Conservation (phyloP, 106 monocot genomes). For the Allium fistulosum region DNA sequence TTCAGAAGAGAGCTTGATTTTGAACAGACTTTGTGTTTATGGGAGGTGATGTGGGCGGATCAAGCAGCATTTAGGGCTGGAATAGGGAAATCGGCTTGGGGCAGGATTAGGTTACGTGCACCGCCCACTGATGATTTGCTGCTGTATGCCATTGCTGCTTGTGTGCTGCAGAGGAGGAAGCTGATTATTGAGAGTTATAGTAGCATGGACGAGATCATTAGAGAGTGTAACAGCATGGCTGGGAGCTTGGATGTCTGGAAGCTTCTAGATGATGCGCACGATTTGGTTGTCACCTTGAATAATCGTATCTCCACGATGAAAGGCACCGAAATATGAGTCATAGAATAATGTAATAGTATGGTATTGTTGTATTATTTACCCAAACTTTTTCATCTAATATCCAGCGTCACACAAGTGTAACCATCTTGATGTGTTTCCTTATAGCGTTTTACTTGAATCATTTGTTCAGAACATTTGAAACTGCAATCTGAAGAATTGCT, state of each 20-base stretch:
- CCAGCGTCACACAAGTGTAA: background rate
- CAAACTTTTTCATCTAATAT: background rate
- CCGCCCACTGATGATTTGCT: slow-evolving; percentile 43
- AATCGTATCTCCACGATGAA: slow-evolving; percentile 12
- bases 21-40: slow-evolving; percentile 72
- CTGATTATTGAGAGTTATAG: slow-evolving; percentile 40
- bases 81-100: slow-evolving; percentile 34
- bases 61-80: slow-evolving; percentile 46
- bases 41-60: slow-evolving; percentile 96
- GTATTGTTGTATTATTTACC: background rate
- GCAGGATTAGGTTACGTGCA: slow-evolving; percentile 28
- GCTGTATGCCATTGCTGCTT: slow-evolving; percentile 42
- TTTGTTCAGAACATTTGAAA: no score
- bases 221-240: slow-evolving; percentile 41
- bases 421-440: background rate
- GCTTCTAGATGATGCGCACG: slow-evolving; percentile 43
- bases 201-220: slow-evolving; percentile 43
- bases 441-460: no score
- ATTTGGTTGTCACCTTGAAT: slow-evolving; percentile 39
- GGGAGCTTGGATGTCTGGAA: slow-evolving; percentile 48
- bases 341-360: background rate
- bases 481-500: no score
- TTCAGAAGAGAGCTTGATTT: slow-evolving; percentile 76
- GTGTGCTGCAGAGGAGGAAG: slow-evolving; percentile 40
- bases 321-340: background rate